Percentiles rank a stretch among this genome's conserved stretches.
phyloP scores from a whole-genome alignment of 139 green algal species.

The Chlamydomonas incerta region DNA sequence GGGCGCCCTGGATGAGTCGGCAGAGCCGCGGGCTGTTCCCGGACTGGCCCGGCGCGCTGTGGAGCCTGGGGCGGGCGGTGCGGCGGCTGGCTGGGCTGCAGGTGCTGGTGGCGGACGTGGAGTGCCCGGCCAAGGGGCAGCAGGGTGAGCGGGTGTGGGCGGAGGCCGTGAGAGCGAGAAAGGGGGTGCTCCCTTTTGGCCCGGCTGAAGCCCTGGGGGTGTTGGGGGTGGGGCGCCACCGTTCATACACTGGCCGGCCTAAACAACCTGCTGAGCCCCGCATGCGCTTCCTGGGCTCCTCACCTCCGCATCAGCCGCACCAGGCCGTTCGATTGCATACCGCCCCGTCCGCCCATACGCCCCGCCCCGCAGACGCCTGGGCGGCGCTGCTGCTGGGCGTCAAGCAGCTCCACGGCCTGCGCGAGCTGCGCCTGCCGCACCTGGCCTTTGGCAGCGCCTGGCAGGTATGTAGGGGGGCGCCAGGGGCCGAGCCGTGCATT shows the following conservation, averaged over 20 bases:
- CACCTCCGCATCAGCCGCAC: too few species aligned
- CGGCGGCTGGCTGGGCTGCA: not conserved
- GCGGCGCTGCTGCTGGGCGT: not conserved
- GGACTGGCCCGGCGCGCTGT: not conserved
- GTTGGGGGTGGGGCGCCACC: too few species aligned
- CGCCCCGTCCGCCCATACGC: too few species aligned
- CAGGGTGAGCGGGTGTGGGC: not conserved
- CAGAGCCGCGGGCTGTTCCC: not conserved
- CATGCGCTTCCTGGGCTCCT: too few species aligned
- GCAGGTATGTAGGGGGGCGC: not conserved
- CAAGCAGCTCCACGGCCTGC: not conserved
- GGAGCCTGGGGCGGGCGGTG: not conserved
- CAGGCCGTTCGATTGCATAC: too few species aligned
- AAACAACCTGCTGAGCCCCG: too few species aligned
- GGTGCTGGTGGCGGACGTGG: not conserved
- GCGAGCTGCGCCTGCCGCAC: not conserved
- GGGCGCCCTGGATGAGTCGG: not conserved
- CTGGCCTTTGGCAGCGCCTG: not conserved
- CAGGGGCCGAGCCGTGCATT: too few species aligned
- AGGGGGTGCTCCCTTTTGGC: too few species aligned
- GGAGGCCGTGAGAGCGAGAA: too few species aligned
- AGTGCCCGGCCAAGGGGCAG: not conserved
- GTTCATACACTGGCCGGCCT: too few species aligned
- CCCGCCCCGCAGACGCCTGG: slow-evolving; percentile 3
- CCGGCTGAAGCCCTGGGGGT: too few species aligned